Percentiles rank a stretch among this genome's conserved stretches.
Conservation (phyloP, 805 yeast species). For the Brettanomyces sp. region DNA sequence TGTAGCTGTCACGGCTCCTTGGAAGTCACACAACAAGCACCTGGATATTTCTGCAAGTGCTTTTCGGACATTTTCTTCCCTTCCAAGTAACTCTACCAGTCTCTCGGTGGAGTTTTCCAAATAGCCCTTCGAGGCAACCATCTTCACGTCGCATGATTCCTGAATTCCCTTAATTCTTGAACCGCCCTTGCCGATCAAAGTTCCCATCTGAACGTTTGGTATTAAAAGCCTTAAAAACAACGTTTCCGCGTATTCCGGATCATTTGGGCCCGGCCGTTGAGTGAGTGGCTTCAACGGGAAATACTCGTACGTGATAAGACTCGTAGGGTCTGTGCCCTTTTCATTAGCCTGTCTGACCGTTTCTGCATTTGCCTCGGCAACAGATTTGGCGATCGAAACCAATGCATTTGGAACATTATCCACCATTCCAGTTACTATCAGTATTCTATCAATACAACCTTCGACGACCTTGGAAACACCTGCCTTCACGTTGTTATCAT, state of each 20-base stretch:
- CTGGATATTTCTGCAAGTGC: conserved; percentile 53
- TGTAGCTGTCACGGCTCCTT: conserved; percentile 52
- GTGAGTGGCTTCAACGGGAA: conserved; percentile 55
- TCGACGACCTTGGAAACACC: conserved; percentile 76
- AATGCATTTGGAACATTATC: conserved; percentile 63
- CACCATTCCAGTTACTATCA: conserved; percentile 68
- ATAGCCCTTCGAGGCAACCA: conserved; percentile 81
- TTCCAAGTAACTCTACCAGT: conserved; percentile 79
- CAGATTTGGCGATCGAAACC: conserved; percentile 58
- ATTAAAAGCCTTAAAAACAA: conserved; percentile 60
- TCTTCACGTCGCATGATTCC: conserved; percentile 56
- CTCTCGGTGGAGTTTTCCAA: conserved; percentile 78
- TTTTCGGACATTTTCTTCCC: conserved; percentile 49
- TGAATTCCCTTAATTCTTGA: conserved; percentile 71
- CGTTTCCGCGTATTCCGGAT: conserved; percentile 41
- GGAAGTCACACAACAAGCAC: conserved; percentile 67
- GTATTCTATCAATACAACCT: conserved; percentile 75
- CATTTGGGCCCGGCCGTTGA: conserved; percentile 40
- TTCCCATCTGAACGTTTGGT: conserved; percentile 82
- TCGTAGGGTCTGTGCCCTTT: conserved; percentile 23
- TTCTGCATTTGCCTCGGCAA: conserved; percentile 35
- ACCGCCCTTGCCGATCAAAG: conserved; percentile 81
- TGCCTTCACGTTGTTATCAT: conserved; percentile 69
- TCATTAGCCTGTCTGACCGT: conserved; percentile 11
- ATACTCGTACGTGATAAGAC: conserved; percentile 33